A percentile compares a stretch with the other conserved stretches of the same genome.
Evolutionary conservation across 371 early-diverging fungal genomes (phyloP).

Genomic region (Rhizopus stolonifer): DNA sequence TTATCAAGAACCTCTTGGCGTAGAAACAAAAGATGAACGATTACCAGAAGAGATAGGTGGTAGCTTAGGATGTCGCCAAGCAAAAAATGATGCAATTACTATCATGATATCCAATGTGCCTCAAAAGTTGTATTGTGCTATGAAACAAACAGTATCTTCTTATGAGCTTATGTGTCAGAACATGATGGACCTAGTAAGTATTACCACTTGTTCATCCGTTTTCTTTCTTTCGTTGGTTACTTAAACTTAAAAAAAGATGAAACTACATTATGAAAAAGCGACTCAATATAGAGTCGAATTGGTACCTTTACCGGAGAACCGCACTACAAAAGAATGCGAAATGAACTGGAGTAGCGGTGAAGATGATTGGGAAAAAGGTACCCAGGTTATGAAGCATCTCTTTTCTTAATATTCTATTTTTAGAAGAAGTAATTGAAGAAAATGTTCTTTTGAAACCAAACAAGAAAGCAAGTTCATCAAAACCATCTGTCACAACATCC

Average conservation of each 20-base stretch:
- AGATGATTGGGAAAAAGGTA: conserved; percentile 25
- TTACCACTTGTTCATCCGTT: neutral
- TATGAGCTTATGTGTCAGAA: conserved; percentile 39
- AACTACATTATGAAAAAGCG: conserved; percentile 27
- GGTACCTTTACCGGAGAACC: conserved; percentile 2
- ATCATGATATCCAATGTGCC: conserved; percentile 36
- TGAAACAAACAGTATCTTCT: conserved; percentile 34
- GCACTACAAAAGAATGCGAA: neutral
- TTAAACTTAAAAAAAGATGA: conserved; percentile 18
- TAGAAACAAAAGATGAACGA: conserved; percentile 20
- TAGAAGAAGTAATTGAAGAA: neutral
- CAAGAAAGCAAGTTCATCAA: conserved; percentile 1
- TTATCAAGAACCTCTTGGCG: conserved; percentile 17
- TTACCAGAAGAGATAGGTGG: neutral
- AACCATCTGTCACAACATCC: neutral
- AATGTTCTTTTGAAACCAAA: neutral
- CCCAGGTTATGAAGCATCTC: neutral
- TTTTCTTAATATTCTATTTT: neutral
- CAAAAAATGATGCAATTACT: conserved; percentile 19
- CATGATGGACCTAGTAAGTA: conserved; percentile 40
- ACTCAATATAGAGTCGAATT: conserved; percentile 22
- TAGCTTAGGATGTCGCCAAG: conserved; percentile 7
- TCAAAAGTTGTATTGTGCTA: conserved; percentile 27
- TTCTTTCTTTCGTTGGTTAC: neutral
- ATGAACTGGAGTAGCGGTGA: conserved; percentile 24